A percentile compares a stretch with the other conserved stretches of the same genome.
Conservation (phyloP, 1,284 basidiomycete genomes). For the Ganoderma boninense region DNA sequence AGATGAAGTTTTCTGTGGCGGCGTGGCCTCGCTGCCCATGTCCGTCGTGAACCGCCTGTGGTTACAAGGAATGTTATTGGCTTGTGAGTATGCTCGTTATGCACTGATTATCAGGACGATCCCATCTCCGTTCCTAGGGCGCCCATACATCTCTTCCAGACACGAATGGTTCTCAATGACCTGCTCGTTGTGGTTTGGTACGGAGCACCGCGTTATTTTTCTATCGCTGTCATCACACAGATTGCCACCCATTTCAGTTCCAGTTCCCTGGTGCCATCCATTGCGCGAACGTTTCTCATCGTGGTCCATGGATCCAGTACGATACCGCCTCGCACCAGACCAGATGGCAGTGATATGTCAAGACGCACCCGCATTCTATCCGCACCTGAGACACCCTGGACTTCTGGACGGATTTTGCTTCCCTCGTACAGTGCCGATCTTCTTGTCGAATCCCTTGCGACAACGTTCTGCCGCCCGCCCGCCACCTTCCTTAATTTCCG, state of each 20-base stretch:
- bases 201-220: neutral
- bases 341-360: conserved; percentile 2
- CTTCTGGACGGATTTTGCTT: neutral
- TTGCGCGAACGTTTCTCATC: neutral
- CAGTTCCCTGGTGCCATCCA: neutral
- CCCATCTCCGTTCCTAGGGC: conserved; percentile 1
- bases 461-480: neutral
- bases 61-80: neutral
- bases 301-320: neutral
- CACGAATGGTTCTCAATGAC: neutral
- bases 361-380: neutral
- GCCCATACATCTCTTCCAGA: neutral
- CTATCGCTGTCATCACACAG: conserved; percentile 8
- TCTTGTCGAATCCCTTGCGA: neutral
- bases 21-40: neutral
- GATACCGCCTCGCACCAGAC: neutral
- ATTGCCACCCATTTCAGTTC: neutral
- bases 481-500: neutral
- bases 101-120: conserved; percentile 1
- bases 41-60: neutral
- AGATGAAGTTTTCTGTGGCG: neutral
- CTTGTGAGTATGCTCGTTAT: neutral
- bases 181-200: neutral
- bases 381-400: neutral
- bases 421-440: neutral